These are phyloP conservation scores for Cynanchum wilfordii DNA, from an alignment of 257 asterid genomes.

Conservation along the genomic window DNA sequence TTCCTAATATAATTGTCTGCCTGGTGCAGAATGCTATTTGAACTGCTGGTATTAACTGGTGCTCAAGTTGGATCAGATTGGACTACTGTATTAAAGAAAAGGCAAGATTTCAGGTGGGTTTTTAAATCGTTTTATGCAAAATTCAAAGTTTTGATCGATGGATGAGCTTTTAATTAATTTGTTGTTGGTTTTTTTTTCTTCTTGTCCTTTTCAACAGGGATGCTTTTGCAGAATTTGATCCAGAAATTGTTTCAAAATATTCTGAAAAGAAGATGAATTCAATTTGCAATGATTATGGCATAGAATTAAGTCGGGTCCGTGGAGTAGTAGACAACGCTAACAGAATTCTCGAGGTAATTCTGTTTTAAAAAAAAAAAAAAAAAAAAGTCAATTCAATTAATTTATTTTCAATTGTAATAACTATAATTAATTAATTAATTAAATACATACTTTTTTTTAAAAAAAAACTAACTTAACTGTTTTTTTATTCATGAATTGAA, in stretches of 20 bases:
- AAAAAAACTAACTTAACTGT: neutral
- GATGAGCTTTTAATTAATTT: neutral
- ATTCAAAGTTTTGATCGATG: neutral
- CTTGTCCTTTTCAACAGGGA: conserved; percentile 27
- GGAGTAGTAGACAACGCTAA: conserved; percentile 77
- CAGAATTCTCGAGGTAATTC: conserved; percentile 53
- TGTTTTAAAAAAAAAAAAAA: neutral
- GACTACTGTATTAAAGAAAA: conserved; percentile 60
- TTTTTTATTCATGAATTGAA: neutral
- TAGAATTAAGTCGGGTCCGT: conserved; percentile 57
- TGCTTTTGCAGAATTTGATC: conserved; percentile 69
- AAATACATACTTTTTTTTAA: neutral
- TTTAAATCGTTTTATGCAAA: neutral
- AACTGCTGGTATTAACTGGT: conserved; percentile 61
- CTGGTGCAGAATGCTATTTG: conserved; percentile 53
- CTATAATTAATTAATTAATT: neutral
- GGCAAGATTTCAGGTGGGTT: conserved; percentile 48
- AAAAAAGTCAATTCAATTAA: neutral
- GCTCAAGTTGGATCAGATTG: conserved; percentile 91
- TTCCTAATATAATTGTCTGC: neutral
- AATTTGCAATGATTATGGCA: conserved; percentile 40
- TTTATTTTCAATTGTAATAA: neutral
- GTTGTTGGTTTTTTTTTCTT: neutral
- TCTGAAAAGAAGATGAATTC: conserved; percentile 55
- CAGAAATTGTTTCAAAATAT: conserved; percentile 48